Conservation (phyloP, 1,139 yeast genomes). For the Diutina catenulata region DNA sequence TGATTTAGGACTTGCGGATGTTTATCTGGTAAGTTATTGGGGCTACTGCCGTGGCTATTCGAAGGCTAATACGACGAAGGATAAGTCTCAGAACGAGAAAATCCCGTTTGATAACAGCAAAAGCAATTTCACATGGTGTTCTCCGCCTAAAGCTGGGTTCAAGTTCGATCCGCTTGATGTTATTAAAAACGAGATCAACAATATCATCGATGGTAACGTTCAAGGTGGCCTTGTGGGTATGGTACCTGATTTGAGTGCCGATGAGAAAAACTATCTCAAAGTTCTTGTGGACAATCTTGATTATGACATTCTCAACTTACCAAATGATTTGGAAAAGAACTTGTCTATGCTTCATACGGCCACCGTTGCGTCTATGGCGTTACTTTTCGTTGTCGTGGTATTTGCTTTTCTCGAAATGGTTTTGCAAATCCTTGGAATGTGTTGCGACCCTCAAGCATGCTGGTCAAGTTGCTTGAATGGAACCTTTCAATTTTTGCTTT, state of each 20-base stretch:
- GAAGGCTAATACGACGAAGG: slow-evolving; percentile 9
- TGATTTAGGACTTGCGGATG: slow-evolving; percentile 43
- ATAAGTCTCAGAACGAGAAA: slow-evolving; percentile 9
- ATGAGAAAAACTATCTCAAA: slow-evolving; percentile 14
- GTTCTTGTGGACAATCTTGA: slow-evolving; percentile 18
- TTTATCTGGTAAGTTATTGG: slow-evolving; percentile 57
- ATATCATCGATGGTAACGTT: slow-evolving; percentile 18
- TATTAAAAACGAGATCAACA: slow-evolving; percentile 28
- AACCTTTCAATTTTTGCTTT: slow-evolving; percentile 20
- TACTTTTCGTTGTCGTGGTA: slow-evolving; percentile 31
- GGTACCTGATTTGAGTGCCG: slow-evolving; percentile 12
- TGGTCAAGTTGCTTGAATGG: slow-evolving; percentile 30
- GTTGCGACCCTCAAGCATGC: slow-evolving; percentile 25
- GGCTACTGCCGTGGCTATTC: slow-evolving; percentile 57
- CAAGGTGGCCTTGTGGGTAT: too few relatives aligned
- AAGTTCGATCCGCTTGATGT: slow-evolving; percentile 41
- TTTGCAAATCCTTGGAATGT: slow-evolving; percentile 26
- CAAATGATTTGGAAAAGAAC: slow-evolving; percentile 24
- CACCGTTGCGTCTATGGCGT: slow-evolving; percentile 27
- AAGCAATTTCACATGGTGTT: slow-evolving; percentile 43
- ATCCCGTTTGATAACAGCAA: slow-evolving; percentile 22
- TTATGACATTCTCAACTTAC: slow-evolving; percentile 22
- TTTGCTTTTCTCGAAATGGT: slow-evolving; percentile 28
- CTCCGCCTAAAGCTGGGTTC: slow-evolving; percentile 34
- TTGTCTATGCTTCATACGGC: slow-evolving; percentile 20